A percentile compares a stretch with the other conserved stretches of the same genome.
phyloP scores from a whole-genome alignment of 768 basidiomycete species.

The Hebeloma cylindrosporum region DNA sequence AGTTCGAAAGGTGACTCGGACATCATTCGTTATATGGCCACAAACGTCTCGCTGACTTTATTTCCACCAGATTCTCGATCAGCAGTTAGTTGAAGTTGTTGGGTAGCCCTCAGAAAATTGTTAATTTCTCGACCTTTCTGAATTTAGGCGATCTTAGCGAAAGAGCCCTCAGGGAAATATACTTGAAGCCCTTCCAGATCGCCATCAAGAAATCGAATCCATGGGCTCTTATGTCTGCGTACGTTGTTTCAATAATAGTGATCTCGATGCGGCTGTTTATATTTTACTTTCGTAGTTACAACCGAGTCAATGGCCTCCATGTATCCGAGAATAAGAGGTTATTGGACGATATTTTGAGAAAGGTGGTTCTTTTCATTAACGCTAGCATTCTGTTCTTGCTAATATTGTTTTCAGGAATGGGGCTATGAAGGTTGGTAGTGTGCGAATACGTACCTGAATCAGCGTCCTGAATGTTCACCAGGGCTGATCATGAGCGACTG shows the following conservation, averaged over 20 bases:
- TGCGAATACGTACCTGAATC: background rate
- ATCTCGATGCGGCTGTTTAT: background rate
- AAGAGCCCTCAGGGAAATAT: slow-evolving; percentile 65
- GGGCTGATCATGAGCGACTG: slow-evolving; percentile 62
- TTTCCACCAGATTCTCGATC: slow-evolving; percentile 38
- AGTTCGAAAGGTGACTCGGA: slow-evolving; percentile 44
- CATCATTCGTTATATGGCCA: background rate
- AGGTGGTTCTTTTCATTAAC: slow-evolving; percentile 25
- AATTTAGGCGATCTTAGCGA: slow-evolving; percentile 48
- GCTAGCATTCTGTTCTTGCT: background rate
- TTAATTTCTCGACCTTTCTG: background rate
- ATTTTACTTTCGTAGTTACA: slow-evolving; percentile 41
- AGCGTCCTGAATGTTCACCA: slow-evolving; percentile 10
- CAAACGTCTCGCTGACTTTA: background rate
- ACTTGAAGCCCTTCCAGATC: slow-evolving; percentile 62
- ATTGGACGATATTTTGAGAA: slow-evolving; percentile 52
- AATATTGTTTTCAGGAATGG: slow-evolving; percentile 48
- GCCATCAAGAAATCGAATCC: slow-evolving; percentile 55
- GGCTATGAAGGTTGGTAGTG: slow-evolving; percentile 45
- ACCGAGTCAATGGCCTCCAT: slow-evolving; percentile 60
- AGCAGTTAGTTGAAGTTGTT: slow-evolving; percentile 35
- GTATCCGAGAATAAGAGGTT: slow-evolving; percentile 53
- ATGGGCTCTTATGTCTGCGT: slow-evolving; percentile 62
- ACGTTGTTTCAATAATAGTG: slow-evolving; percentile 18
- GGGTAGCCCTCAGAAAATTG: background rate